phyloP scores from a whole-genome alignment of 2,329 filamentous ascomycete species.

The Monosporascus sp. region DNA sequence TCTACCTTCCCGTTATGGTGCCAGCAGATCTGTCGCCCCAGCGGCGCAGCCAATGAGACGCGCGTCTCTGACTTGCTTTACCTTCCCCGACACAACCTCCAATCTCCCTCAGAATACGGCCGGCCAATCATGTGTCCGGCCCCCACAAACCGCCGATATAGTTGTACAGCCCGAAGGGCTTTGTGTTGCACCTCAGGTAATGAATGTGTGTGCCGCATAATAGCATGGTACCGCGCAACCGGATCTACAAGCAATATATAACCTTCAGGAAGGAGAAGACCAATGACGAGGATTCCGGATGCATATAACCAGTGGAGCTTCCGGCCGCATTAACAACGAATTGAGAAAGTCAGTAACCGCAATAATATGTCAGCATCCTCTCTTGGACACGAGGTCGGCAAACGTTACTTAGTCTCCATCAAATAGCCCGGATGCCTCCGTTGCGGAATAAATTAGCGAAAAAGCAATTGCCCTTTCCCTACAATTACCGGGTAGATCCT shows the following conservation, averaged over 20 bases:
- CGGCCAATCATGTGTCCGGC: background rate
- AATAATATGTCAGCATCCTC: too few relatives aligned
- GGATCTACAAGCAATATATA: background rate
- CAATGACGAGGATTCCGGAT: background rate
- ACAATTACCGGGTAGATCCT: too few relatives aligned
- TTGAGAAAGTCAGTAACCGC: too few relatives aligned
- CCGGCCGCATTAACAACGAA: background rate
- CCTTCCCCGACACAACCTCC: background rate
- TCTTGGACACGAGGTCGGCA: too few relatives aligned
- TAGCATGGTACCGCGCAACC: background rate
- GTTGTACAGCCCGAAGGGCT: background rate
- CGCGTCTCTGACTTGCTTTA: background rate
- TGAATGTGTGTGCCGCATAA: background rate
- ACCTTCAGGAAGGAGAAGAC: background rate
- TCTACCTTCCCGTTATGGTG: background rate
- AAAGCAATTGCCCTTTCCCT: too few relatives aligned
- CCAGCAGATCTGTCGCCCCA: background rate
- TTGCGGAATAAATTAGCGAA: too few relatives aligned
- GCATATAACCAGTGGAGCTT: background rate
- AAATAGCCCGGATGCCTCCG: too few relatives aligned
- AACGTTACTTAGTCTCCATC: too few relatives aligned
- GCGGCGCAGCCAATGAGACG: background rate
- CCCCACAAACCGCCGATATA: background rate
- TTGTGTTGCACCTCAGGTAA: background rate
- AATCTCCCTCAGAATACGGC: background rate